Percentiles rank a stretch among this genome's conserved stretches.
phyloP scores from a whole-genome alignment of 2,329 filamentous ascomycete species.

The Teratosphaeriaceae sp. region DNA sequence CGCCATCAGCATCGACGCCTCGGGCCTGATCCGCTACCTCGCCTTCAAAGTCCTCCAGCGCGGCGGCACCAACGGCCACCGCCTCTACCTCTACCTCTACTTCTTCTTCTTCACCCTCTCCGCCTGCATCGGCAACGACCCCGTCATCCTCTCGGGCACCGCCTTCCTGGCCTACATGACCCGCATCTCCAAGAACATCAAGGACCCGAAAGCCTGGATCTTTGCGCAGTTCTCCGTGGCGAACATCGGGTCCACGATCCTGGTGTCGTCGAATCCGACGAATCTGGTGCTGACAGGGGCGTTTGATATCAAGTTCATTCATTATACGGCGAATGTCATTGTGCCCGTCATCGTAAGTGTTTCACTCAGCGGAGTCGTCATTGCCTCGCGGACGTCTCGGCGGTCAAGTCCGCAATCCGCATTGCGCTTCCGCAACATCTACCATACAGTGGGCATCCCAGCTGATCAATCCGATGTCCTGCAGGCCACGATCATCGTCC shows the following conservation, averaged over 20 bases:
- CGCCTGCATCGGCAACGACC: conserved; percentile 66
- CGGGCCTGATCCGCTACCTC: conserved; percentile 62
- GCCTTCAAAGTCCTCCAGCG: conserved; percentile 64
- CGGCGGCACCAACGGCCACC: conserved; percentile 60
- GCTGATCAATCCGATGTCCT: background rate
- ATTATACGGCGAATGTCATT: conserved; percentile 62
- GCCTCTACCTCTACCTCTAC: conserved; percentile 67
- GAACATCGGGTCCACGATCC: conserved; percentile 67
- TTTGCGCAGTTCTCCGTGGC: conserved; percentile 64
- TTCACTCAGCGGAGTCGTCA: background rate
- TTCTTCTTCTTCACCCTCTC: conserved; percentile 63
- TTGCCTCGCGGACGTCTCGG: too few relatives aligned
- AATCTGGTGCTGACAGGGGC: conserved; percentile 69
- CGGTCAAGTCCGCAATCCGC: too few relatives aligned
- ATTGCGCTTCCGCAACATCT: too few relatives aligned
- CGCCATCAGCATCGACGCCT: conserved; percentile 70
- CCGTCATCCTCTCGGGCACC: conserved; percentile 67
- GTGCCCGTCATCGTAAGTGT: conserved; percentile 2
- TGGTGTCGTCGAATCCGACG: conserved; percentile 72
- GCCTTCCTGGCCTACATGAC: conserved; percentile 74
- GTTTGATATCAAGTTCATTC: conserved; percentile 64
- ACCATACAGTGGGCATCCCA: too few relatives aligned
- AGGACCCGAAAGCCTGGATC: conserved; percentile 66
- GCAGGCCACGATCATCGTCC: conserved; percentile 31
- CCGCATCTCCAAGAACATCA: conserved; percentile 64